Evolutionary conservation across 495 filamentous ascomycete species (phyloP).

Genomic region (Penicillium subrubescens): DNA sequence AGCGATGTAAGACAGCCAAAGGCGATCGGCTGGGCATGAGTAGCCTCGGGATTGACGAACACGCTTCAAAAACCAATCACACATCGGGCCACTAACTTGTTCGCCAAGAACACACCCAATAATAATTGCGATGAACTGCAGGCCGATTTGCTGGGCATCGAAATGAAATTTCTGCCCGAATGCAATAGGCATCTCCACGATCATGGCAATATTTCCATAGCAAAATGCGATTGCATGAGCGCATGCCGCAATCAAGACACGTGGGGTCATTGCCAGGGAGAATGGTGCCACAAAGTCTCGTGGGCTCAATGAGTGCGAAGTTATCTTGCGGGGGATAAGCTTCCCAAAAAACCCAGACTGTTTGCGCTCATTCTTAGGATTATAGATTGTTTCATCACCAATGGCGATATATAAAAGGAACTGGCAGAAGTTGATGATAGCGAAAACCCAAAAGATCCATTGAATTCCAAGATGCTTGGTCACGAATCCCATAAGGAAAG

Average conservation of each 20-base stretch:
- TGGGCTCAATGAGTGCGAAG: conserved; percentile 11
- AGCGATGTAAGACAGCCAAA: conserved; percentile 40
- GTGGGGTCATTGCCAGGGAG: conserved; percentile 18
- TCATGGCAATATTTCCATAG: conserved; percentile 33
- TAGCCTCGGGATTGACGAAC: conserved; percentile 16
- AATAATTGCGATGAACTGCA: conserved; percentile 41
- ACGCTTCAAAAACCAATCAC: conserved; percentile 30
- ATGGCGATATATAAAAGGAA: conserved; percentile 27
- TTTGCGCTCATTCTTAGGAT: conserved; percentile 10
- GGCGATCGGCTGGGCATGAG: conserved; percentile 30
- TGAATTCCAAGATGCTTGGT: conserved; percentile 29
- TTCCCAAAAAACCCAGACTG: conserved; percentile 12
- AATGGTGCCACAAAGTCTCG: conserved; percentile 29
- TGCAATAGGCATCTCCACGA: conserved; percentile 37
- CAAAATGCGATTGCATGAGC: conserved; percentile 36
- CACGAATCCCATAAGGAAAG: conserved; percentile 41
- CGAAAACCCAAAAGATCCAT: conserved; percentile 43
- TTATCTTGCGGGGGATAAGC: conserved; percentile 26
- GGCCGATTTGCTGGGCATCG: conserved; percentile 36
- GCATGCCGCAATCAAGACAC: conserved; percentile 28
- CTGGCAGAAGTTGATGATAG: conserved; percentile 36
- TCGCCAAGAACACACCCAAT: conserved; percentile 40
- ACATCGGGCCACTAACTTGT: conserved; percentile 36
- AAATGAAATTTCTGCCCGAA: conserved; percentile 37
- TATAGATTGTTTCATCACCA: conserved; percentile 34